Base-by-base conservation (phyloP, 2,329 filamentous ascomycete genomes). In the Pleomassaria siparia region DNA sequence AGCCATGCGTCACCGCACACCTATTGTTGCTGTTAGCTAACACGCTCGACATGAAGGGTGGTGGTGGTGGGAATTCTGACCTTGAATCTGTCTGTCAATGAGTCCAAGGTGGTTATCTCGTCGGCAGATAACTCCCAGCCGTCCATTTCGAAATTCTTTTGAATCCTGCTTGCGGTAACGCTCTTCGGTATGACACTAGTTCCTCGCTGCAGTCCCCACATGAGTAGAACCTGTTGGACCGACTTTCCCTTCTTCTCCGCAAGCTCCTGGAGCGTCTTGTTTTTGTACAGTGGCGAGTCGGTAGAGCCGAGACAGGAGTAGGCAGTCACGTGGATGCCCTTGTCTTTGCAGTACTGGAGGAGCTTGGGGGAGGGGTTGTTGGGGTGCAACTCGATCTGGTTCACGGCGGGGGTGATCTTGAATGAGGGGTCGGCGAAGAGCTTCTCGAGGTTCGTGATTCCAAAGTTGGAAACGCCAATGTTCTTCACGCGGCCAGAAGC, bases 141-240 rank as follows among this genome's bases (percentile, higher is more conserved):
- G 69, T 91, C 82, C 20, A 76, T 77, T 69, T 87, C 81, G 59
- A 84, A 89, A 79, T 95, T 95, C 53, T 76, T 81, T 72, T 87
- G 78, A 63, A 95, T 91, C 33, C 89, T 82, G 44, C 77, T 77
- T 57, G 84, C 80, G 56, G 82, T 91, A 49, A 91, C 87, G 43
- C 82, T 87, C 80, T 95, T 95, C 62, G 89, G 89, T 62, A 95
- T 90, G 43, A 95, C 89, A 56, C 83, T 87, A 77, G 86, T 89
- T 49, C 87, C 89, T 66, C 90, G 85, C 69, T 88, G 83, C 46
- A 95, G 74, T 55, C 89, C 89, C 89, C 89, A 95, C 61, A 84
- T 77, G 54, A 95, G 74, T 61, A 94, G 74, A 43, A 91, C 82
- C 78, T 95, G 87, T 76, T 91, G 85, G 9, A 81, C 77, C 12